Evolutionary conservation across 2,329 filamentous ascomycete genomes (phyloP).

Genomic region (Fusarium sp.): DNA sequence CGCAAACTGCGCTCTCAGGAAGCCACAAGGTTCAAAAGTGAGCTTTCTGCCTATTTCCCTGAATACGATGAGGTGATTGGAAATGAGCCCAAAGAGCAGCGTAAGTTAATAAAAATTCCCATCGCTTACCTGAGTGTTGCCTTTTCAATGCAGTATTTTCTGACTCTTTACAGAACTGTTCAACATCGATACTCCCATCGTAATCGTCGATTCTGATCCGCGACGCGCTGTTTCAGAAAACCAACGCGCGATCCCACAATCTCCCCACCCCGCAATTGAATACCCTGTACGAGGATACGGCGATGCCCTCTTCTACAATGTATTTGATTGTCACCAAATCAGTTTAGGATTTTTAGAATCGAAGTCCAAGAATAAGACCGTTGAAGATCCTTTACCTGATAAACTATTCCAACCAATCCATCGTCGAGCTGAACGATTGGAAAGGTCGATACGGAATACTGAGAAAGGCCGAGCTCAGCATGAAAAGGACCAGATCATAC

Average conservation of each 20-base stretch:
- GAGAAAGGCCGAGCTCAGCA: constrained; percentile 75
- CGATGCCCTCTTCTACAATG: constrained; percentile 68
- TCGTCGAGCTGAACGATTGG: constrained; percentile 70
- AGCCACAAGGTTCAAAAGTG: constrained; percentile 88
- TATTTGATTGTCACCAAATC: constrained; percentile 69
- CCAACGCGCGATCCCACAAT: constrained; percentile 50
- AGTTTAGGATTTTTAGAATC: constrained; percentile 67
- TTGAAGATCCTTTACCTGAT: constrained; percentile 69
- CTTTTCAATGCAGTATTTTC: constrained; percentile 9
- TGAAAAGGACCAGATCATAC: constrained; percentile 74
- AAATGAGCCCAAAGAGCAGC: constrained; percentile 81
- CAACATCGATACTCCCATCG: constrained; percentile 78
- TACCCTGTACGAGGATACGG: constrained; percentile 66
- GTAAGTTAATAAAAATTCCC: constrained; percentile 64
- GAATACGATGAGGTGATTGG: constrained; percentile 96
- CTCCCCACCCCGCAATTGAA: constrained; percentile 46
- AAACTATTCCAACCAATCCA: constrained; percentile 67
- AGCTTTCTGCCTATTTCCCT: constrained; percentile 89
- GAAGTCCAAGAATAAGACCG: constrained; percentile 59
- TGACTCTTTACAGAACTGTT: constrained; percentile 72
- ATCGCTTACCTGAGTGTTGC: constrained; percentile 27
- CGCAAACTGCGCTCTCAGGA: constrained; percentile 88
- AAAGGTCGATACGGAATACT: constrained; percentile 73
- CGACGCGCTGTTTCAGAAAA: constrained; percentile 47
- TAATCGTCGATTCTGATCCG: constrained; percentile 71